Base-by-base conservation (phyloP, 176 grass and related monocot species). In the Oropetium thomaeum region DNA sequence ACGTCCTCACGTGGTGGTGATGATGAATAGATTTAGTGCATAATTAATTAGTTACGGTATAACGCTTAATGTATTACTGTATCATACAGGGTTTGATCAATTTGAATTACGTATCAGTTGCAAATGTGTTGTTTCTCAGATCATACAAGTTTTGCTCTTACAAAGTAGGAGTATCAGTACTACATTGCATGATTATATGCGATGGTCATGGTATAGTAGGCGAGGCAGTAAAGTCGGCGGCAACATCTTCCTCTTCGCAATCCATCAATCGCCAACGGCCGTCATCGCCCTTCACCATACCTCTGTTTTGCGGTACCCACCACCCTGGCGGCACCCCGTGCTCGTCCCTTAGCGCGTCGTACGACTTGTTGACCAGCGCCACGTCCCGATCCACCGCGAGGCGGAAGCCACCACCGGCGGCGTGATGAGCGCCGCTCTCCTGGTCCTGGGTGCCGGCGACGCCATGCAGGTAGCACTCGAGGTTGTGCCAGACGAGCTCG, bases 381-480 rank as follows among this genome's bases (percentile, higher is more conserved):
- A 93, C 34, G 81, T 93, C 87, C 13, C 87, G 72, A 16, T 87
- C 73, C 67, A 89, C 81, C 30, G 28, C 81, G n/a, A 89, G 68
- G 73, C 58, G 44, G 81, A 93, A 93, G n/a, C n/a, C 45, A 2
- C 64, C 40, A 0, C n/a, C 20, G 12, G 30, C 23, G 20, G 74
- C 78, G 40, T n/a, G n/a, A n/a, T n/a, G n/a, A n/a, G n/a, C n/a
- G n/a, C n/a, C n/a, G n/a, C n/a, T n/a, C n/a, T n/a, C n/a, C n/a
- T n/a, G n/a, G n/a, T n/a, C n/a, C 0, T 54, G 32, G 22, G 58
- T n/a, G n/a, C 90, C 87, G 1, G 87, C 90, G 40, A 87, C 63
- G 31, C 81, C 87, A 59, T 93, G 90, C 27, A 93, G 72, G 81
- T 93, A 87, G 78, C 43, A 59, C 81, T 93, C 90, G 14, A 93